These are phyloP conservation scores for Litchi chinensis DNA, from an alignment of 345 rosid species.

Conservation along the genomic window DNA sequence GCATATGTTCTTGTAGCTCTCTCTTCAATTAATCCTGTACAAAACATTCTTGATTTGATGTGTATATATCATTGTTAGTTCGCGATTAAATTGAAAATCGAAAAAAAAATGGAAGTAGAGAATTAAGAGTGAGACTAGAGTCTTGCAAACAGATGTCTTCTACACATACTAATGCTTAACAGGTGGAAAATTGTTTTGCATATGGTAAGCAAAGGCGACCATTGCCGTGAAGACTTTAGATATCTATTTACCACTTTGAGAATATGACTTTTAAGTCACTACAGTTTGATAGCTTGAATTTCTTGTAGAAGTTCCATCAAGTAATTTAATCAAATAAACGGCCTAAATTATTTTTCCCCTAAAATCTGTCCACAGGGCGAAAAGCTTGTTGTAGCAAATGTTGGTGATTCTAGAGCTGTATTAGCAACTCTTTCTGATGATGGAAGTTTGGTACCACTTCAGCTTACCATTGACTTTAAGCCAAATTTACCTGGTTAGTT, in stretches of 20 bases:
- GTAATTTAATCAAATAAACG: neutral
- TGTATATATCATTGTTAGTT: no score
- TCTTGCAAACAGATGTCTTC: neutral
- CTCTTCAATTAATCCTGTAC: neutral
- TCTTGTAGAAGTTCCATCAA: neutral
- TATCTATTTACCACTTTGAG: neutral
- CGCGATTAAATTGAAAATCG: neutral
- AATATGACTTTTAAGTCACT: neutral
- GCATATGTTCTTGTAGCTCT: neutral
- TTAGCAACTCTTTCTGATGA: constrained; percentile 59
- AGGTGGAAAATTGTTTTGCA: no score
- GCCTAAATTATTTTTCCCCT: neutral
- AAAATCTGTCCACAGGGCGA: constrained; percentile 43
- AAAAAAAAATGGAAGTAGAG: no score
- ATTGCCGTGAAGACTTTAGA: neutral
- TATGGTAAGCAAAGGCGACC: neutral
- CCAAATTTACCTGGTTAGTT: constrained; percentile 79
- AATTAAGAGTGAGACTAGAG: neutral
- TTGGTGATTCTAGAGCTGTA: constrained; percentile 87
- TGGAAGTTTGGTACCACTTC: constrained; percentile 63
- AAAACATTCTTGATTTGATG: no score
- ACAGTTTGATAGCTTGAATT: neutral
- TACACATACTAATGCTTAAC: no score
- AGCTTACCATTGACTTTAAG: constrained; percentile 78
- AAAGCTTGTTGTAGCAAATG: constrained; percentile 68